Base-by-base conservation (phyloP, 306 rosid species). In the Cucumis hystrix region DNA sequence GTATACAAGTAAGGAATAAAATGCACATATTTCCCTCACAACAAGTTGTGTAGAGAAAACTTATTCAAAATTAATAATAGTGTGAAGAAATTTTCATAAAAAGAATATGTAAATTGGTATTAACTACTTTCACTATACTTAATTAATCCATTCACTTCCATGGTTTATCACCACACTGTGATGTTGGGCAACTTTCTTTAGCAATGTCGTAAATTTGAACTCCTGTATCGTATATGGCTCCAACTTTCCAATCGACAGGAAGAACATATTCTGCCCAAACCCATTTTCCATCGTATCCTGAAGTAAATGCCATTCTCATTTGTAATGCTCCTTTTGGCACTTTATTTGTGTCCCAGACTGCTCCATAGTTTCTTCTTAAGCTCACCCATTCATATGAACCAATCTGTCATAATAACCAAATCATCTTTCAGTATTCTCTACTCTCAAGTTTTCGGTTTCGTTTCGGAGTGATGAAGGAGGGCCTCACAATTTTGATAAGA, bases 291-390 rank as follows among this genome's bases (percentile, higher is more conserved):
- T 92, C 98, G 17, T 47, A 95, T 54, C 97, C 96, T 8, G 86
- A 75, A 0, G 93, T 90, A 43, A 92, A 90, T 82, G 87, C 86
- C 0, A 95, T 35, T 59, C 96, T 67, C 41, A 95, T 83, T 33
- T 95, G 96, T 85, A 95, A 61, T 23, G 88, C 79, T n/a, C 96
- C 98, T 11, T 52, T 20, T 0, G 98, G 97, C 12, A 90, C 95
- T 82, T 85, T 83, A 25, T 84, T 88, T 2, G 96, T 92, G 74
- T 90, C 93, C 98, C 98, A 94, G 25, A 90, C 83, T 0, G 96
- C 96, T 11, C 98, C 98, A 47, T 87, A 21, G 10, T 70, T 92
- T 69, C 96, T 81, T 16, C 80, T 86, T 87, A 94, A 8, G 82
- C 49, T 18, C 49, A 35, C 72, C 72, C 72, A 65, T 15, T 65